Evolutionary conservation across 164 flowering plant species (phyloP), one percentile per base, ranked within the genome.

Genomic region (Stephania japonica): DNA sequence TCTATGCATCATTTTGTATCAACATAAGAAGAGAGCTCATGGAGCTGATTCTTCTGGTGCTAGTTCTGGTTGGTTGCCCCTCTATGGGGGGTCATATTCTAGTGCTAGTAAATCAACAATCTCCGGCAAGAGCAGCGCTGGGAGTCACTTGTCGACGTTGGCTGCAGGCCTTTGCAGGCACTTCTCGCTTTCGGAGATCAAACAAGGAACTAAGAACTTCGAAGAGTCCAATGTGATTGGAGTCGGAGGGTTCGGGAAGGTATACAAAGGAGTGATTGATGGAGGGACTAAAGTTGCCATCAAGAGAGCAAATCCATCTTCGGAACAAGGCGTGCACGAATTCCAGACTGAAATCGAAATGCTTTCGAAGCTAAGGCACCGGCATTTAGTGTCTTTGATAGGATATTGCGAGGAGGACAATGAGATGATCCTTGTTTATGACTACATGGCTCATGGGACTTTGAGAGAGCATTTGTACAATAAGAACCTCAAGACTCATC

Each of bases 181-280:
- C 77, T 87, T 87, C 75, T 76, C 87, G 9, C 72, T 87, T 14
- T 43, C 72, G 12, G 90, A 86, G 74, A 81, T 87, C 3, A 78
- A 72, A 26, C 74, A 80, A 0, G 90, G 79, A 3, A 86, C 87
- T 11, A 84, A 81, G 61, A 84, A 83, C 75, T 87, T 87, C 24
- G 80, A 83, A 23, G 88, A 87, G 73, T 80, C 86, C 2, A 69
- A 79, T 6, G 89, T 86, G 13, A 81, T 88, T 11, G 89, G 91
- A 3, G 88, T 88, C 23, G 91, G 91, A 67, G 91, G 91, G 1
- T 86, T 86, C 50, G 91, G 91, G 26, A 88, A 86, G 82, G 91
- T 86, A 5, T 86, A 83, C 66, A 81, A 70, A 71, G 89, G 88
- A 7, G 72, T 79, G 26, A 71, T 87, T 23, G 91, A 86, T 66